phyloP scores from a whole-genome alignment of 805 yeast species.

The Metschnikowia kunwiensis region DNA sequence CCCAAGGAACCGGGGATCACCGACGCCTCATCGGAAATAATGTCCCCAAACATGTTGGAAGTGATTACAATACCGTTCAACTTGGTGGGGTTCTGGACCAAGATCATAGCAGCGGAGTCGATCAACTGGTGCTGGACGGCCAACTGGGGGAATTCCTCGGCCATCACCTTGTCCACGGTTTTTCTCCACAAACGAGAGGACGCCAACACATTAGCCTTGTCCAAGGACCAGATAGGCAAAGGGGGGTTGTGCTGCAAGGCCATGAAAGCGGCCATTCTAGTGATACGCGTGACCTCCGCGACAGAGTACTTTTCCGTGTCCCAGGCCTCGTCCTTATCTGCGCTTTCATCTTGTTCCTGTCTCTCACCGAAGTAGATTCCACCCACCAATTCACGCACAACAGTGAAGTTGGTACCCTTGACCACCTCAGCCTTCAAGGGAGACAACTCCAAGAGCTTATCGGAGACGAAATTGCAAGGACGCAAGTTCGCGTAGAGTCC shows the following conservation, averaged over 20 bases:
- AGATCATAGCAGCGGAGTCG: constrained; percentile 98
- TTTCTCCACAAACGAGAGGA: constrained; percentile 95
- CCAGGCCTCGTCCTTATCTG: constrained; percentile 68
- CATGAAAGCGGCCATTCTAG: constrained; percentile 97
- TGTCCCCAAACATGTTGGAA: constrained; percentile 97
- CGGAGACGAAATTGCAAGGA: constrained; percentile 92
- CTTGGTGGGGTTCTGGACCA: constrained; percentile 85
- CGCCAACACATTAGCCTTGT: constrained; percentile 96
- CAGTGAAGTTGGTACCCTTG: constrained; percentile 85
- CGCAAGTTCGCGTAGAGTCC: constrained; percentile 93
- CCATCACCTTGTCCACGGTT: constrained; percentile 81
- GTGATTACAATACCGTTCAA: constrained; percentile 92
- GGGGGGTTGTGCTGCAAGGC: constrained; percentile 95
- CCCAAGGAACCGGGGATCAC: constrained; percentile 98
- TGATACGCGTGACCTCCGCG: constrained; percentile 89
- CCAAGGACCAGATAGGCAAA: constrained; percentile 90
- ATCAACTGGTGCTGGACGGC: constrained; percentile 89
- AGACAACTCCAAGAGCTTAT: constrained; percentile 75
- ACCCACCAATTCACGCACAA: constrained; percentile 95
- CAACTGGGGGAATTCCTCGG: constrained; percentile 86
- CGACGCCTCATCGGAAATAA: constrained; percentile 95
- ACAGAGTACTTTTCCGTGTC: constrained; percentile 93
- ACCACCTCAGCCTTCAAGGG: constrained; percentile 86
- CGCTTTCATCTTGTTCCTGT: constrained; percentile 79
- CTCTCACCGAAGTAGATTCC: constrained; percentile 98